Base-by-base conservation (phyloP, 2,329 filamentous ascomycete genomes). In the Sclerotinia sclerotiorum region DNA sequence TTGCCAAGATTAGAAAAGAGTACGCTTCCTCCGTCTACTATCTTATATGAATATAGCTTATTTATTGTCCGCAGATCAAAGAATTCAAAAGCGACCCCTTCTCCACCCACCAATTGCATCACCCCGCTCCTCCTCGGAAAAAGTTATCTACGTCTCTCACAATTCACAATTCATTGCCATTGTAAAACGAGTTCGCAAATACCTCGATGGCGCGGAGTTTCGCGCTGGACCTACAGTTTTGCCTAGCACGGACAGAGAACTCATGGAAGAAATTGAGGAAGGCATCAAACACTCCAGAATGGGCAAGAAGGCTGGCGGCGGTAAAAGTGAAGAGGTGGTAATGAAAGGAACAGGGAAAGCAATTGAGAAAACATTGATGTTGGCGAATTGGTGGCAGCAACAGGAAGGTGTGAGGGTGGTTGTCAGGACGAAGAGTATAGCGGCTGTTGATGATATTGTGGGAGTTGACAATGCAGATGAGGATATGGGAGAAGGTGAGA, bases 381-480 rank as follows among this genome's bases (percentile, higher is more conserved):
- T 78, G 7, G 76, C 74, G 19, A 57, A 72, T n/a, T 77, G 69
- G 68, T 77, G 74, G 60, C 69, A 72, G 62, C 65, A 64, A 11
- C 68, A 77, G 67, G 74, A 72, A 24, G 75, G 72, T 48, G 72
- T 76, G n/a, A 63, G 62, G 27, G 75, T 78, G 11, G 67, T 60
- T 51, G 32, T 78, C 10, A 69, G 73, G 69, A 78, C 77, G 54
- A 74, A 72, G 48, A 76, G 74, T 72, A 74, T 77, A 17, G 77
- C 76, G 29, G 73, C 77, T 49, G 70, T 78, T 46, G 77, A 78
- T 74, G 77, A 78, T 74, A 70, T 78, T 29, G 71, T 77, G 48
- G 48, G 56, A 21, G 51, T 68, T 62, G 63, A 55, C 55, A 70
- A 67, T 57, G 68, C 57, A 24, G 73, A 32, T 56, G 69, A 71